These are phyloP conservation scores for Lecanosticta acicola DNA, from an alignment of 2,329 filamentous ascomycete genomes.

Conservation along the genomic window DNA sequence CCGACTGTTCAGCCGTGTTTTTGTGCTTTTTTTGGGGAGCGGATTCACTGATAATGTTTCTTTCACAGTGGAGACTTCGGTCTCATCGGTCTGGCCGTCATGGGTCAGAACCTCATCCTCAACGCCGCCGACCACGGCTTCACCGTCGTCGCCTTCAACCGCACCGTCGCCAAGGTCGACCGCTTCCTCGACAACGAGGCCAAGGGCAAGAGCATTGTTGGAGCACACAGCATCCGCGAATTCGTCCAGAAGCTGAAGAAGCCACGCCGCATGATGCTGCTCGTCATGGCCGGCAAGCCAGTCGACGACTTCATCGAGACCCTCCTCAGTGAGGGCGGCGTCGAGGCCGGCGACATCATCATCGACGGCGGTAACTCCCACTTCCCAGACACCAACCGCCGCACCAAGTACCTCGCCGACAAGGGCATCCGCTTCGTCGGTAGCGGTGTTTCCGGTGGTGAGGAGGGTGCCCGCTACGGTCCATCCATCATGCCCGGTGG, in stretches of 20 bases:
- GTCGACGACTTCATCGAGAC: conserved; percentile 99
- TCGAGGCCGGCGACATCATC: conserved; percentile 90
- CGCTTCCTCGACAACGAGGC: conserved; percentile 46
- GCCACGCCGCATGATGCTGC: conserved; percentile 94
- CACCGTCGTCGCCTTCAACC: conserved; percentile 97
- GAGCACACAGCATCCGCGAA: conserved; percentile 88
- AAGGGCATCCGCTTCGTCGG: conserved; percentile 97
- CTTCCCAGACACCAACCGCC: conserved; percentile 98
- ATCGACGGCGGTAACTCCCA: conserved; percentile 99
- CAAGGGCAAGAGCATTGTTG: conserved; percentile 82
- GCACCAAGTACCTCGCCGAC: conserved; percentile 74
- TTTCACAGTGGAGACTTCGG: conserved; percentile 46
- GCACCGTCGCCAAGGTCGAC: conserved; percentile 97
- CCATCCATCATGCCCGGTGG: conserved; percentile 98
- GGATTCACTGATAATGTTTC: conserved; percentile 18
- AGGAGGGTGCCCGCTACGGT: conserved; percentile 97
- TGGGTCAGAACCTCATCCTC: conserved; percentile 53
- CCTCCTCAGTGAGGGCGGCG: conserved; percentile 61
- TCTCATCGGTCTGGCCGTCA: conserved; percentile 49
- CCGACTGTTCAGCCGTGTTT: background rate
- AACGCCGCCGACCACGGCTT: conserved; percentile 61
- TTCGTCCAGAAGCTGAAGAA: conserved; percentile 96
- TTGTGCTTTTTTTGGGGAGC: background rate
- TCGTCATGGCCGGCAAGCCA: conserved; percentile 96
- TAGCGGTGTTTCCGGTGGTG: conserved; percentile 95